Evolutionary conservation across 1,284 basidiomycete species (phyloP), one percentile per base, ranked within the genome.

Genomic region (Microbotryum silenes-acaulis): DNA sequence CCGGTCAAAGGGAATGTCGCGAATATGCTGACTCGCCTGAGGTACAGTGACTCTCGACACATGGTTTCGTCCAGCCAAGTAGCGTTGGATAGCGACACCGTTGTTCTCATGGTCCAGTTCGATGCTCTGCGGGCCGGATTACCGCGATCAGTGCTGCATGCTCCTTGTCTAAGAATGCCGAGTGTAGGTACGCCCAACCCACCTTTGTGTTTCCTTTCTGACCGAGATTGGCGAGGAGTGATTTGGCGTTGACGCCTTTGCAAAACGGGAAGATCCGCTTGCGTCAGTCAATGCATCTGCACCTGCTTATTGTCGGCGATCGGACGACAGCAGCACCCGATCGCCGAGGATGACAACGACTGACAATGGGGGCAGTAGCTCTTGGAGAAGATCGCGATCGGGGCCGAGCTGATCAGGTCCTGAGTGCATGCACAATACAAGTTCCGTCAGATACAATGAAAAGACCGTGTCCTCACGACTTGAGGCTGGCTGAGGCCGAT

Each of bases 281-380:
- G 37, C 6, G 37, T 42, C 37, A 42, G 37, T 42, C 31, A 31
- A 31, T 31, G 31, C 31, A 31, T 10, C 31, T 31, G 31, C 31
- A 31, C 31, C 31, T 31, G 31, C 31, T 31, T 31, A 10, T 31
- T 8, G 31, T 31, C 31, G 31, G 31, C 31, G 31, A 31, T 31
- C 29, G 29, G 29, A 31, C 29, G 29, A 31, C 29, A 31, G 29
- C 29, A 31, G 31, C 31, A 31, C 9, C 31, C 37, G 37, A 42
- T 42, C 37, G 37, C 37, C 37, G 37, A 42, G 16, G 37, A 42
- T 18, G 37, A 18, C 9, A 20, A 42, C 10, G 37, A 44, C 46
- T 23, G 16, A 55, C 67, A 68, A 42, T 66, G 66, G 0, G 67
- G 67, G 56, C 67, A 68, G 51, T 64, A 68, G 7, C 59, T 60